These are phyloP conservation scores for Monosporascus sp. DNA, from an alignment of 2,329 filamentous ascomycete genomes.

Conservation along the genomic window DNA sequence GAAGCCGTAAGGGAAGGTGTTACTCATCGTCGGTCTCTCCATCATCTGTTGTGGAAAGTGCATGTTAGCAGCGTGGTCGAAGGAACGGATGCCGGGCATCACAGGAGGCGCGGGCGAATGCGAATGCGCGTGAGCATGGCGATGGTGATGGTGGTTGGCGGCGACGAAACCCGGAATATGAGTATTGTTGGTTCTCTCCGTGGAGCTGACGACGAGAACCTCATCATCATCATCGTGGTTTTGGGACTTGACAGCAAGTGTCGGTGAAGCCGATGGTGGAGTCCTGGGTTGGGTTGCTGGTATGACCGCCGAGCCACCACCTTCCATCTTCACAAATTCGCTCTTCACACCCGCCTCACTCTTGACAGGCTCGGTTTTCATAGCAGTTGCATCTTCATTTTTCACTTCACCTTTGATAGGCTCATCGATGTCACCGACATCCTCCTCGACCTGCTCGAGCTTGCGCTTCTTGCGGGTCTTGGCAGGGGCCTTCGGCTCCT, in stretches of 20 bases:
- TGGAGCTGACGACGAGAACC: conserved; percentile 21
- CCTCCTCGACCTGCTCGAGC: conserved; percentile 30
- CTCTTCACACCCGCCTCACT: background rate
- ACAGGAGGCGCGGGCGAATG: conserved; percentile 7
- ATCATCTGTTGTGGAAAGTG: conserved; percentile 5
- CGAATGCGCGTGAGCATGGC: conserved; percentile 12
- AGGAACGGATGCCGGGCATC: conserved; percentile 16
- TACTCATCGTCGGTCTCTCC: conserved; percentile 6
- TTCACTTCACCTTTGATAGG: conserved; percentile 25
- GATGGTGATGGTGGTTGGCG: conserved; percentile 7
- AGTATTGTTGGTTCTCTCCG: conserved; percentile 11
- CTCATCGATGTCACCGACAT: conserved; percentile 28
- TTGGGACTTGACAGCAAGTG: conserved; percentile 6
- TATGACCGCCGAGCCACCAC: conserved; percentile 7
- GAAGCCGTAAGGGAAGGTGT: conserved; percentile 19
- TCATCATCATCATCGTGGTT: conserved; percentile 22
- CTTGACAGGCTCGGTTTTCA: conserved; percentile 21
- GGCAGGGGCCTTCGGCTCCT: conserved; percentile 11
- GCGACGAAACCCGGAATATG: background rate
- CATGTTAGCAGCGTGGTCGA: conserved; percentile 25
- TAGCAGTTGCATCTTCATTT: conserved; percentile 22
- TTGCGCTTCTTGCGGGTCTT: conserved; percentile 24
- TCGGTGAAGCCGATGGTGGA: conserved; percentile 4
- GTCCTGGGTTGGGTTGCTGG: conserved; percentile 1
- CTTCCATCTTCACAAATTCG: conserved; percentile 22